phyloP scores from a whole-genome alignment of 768 basidiomycete genomes.

The Pisolithus tinctorius region DNA sequence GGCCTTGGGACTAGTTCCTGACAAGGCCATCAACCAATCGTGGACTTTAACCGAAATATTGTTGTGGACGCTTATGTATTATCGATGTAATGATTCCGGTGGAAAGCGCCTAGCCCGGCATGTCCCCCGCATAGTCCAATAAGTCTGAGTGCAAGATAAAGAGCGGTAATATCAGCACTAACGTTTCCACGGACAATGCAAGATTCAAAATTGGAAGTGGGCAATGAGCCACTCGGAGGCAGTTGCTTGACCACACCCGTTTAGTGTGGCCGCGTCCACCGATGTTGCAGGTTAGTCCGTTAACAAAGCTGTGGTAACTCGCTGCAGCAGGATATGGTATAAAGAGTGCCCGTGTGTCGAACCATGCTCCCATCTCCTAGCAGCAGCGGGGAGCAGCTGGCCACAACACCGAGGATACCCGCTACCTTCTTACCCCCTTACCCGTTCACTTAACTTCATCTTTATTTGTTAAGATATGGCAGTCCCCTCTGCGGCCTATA shows the following conservation, averaged over 20 bases:
- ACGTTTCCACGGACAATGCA: neutral
- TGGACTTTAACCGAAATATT: neutral
- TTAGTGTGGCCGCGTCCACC: conserved; percentile 2
- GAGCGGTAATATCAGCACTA: neutral
- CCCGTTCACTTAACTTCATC: conserved; percentile 1
- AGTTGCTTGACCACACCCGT: conserved; percentile 6
- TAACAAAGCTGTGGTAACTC: conserved; percentile 3
- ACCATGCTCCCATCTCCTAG: conserved; percentile 1
- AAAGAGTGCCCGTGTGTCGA: conserved; percentile 5
- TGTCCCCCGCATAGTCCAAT: too few relatives aligned
- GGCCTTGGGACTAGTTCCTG: conserved; percentile 28
- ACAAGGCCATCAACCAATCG: neutral
- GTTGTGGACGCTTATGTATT: neutral
- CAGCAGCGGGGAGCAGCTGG: neutral
- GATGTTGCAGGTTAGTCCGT: neutral
- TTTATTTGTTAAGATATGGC: conserved; percentile 11
- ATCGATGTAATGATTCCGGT: neutral
- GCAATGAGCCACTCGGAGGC: conserved; percentile 18
- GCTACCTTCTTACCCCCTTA: neutral
- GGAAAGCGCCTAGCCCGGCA: neutral
- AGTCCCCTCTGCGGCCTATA: conserved; percentile 12
- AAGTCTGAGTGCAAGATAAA: neutral
- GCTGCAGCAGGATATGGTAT: conserved; percentile 13
- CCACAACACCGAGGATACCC: neutral
- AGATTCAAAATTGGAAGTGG: neutral